A percentile compares a stretch with the other conserved stretches of the same genome.
These are phyloP conservation scores for Camellia japonica DNA, from an alignment of 148 eudicot genomes.

Conservation along the genomic window DNA sequence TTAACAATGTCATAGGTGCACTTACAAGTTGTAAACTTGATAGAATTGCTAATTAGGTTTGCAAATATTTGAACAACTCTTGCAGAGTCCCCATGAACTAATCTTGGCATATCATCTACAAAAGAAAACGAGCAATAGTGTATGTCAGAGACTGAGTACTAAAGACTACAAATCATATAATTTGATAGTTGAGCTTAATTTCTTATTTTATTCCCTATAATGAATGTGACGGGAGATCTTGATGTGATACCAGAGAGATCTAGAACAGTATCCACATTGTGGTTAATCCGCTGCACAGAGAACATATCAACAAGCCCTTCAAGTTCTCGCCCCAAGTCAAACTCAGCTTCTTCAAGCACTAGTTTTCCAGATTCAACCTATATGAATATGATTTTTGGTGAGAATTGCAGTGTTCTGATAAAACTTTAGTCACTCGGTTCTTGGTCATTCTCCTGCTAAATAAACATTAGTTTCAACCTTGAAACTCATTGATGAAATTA, in stretches of 20 bases:
- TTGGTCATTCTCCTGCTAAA: constrained; percentile 5
- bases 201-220: neutral
- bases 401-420: neutral
- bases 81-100: constrained; percentile 88
- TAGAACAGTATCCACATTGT: constrained; percentile 80
- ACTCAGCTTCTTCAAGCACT: constrained; percentile 81
- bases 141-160: neutral
- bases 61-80: constrained; percentile 95
- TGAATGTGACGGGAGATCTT: neutral
- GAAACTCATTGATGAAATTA: neutral
- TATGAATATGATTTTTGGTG: neutral
- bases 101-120: constrained; percentile 92
- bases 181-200: neutral
- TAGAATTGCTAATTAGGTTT: constrained; percentile 89
- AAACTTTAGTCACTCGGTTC: neutral
- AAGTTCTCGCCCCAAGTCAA: constrained; percentile 87
- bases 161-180: neutral
- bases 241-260: constrained; percentile 70
- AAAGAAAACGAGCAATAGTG: neutral
- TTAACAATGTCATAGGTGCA: constrained; percentile 1
- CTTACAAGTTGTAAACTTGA: constrained; percentile 93
- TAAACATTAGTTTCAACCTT: neutral
- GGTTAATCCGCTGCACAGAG: constrained; percentile 91
- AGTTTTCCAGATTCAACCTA: constrained; percentile 98
- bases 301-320: constrained; percentile 98